Percentiles rank a stretch among this genome's conserved stretches.
Conservation (phyloP, 2,329 filamentous ascomycete genomes). For the Zymoseptoria pseudotritici region DNA sequence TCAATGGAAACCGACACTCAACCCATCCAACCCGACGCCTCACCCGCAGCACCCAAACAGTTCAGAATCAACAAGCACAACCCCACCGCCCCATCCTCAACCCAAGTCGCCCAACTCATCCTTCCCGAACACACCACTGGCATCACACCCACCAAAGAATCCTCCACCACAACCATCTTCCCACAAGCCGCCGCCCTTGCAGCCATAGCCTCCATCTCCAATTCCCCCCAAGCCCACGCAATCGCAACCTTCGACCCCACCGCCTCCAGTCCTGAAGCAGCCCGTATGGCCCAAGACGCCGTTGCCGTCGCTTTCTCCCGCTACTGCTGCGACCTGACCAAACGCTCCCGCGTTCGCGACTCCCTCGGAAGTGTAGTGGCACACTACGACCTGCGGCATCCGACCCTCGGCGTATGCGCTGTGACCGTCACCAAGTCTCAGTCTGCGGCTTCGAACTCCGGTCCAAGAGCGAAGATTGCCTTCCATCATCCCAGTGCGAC, state of each 20-base stretch:
- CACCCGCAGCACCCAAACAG: slow-evolving; percentile 7
- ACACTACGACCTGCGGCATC: slow-evolving; percentile 40
- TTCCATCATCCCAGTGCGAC: slow-evolving; percentile 35
- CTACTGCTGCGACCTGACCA: slow-evolving; percentile 65
- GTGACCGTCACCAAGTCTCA: slow-evolving; percentile 35
- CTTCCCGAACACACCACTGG: slow-evolving; percentile 6
- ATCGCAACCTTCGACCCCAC: slow-evolving; percentile 62
- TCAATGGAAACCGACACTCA: slow-evolving; percentile 17
- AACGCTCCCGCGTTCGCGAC: slow-evolving; percentile 36
- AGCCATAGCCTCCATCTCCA: slow-evolving; percentile 40
- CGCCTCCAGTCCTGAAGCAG: slow-evolving; percentile 56
- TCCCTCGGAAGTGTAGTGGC: slow-evolving; percentile 25
- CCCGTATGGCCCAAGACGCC: slow-evolving; percentile 51
- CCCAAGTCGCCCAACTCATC: slow-evolving; percentile 20
- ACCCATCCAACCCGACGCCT: slow-evolving; percentile 1
- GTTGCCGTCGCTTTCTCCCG: slow-evolving; percentile 57
- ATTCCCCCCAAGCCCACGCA: slow-evolving; percentile 36
- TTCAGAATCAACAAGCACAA: slow-evolving; percentile 21
- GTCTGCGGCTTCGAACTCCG: slow-evolving; percentile 4
- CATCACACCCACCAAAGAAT: background rate
- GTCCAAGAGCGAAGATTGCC: slow-evolving; percentile 24
- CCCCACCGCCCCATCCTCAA: slow-evolving; percentile 13
- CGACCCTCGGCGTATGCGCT: slow-evolving; percentile 36
- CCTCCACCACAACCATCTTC: slow-evolving; percentile 31
- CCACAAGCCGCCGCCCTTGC: slow-evolving; percentile 41